phyloP scores from a whole-genome alignment of 208 protist species.

The Crithidia thermophila region DNA sequence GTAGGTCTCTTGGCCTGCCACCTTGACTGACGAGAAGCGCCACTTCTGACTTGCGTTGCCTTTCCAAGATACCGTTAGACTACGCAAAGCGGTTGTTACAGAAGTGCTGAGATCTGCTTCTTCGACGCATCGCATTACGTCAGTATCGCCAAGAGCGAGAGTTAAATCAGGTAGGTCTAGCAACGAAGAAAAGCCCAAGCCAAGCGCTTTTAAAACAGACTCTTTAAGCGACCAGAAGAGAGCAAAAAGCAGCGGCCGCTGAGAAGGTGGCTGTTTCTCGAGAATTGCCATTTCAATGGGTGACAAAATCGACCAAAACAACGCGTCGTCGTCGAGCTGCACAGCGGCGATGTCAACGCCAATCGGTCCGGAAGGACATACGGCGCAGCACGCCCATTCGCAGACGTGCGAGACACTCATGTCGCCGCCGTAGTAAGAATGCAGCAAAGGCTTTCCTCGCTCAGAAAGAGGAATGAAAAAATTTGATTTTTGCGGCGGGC shows the following conservation, averaged over 20 bases:
- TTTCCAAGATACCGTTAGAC: constrained; percentile 16
- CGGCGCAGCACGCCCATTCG: constrained; percentile 32
- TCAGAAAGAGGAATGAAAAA: background rate
- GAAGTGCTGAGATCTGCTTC: background rate
- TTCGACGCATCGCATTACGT: background rate
- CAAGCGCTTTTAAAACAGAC: constrained; percentile 39
- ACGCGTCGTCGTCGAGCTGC: background rate
- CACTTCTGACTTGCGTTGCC: constrained; percentile 6
- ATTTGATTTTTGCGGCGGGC: background rate
- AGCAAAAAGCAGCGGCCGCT: constrained; percentile 12
- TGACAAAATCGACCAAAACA: background rate
- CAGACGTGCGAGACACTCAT: constrained; percentile 34
- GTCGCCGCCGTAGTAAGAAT: background rate
- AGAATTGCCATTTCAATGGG: background rate
- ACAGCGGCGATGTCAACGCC: constrained; percentile 34
- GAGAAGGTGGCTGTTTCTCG: background rate
- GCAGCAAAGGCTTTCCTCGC: constrained; percentile 19
- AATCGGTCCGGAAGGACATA: background rate
- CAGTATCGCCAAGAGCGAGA: background rate
- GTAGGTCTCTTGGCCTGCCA: too few relatives aligned
- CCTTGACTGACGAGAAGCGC: too few relatives aligned
- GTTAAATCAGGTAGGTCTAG: constrained; percentile 17
- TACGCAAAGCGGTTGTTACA: background rate
- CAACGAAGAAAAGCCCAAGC: constrained; percentile 23
- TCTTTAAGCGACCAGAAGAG: constrained; percentile 46